Evolutionary conservation across 2,329 filamentous ascomycete species (phyloP).

Genomic region (Exophiala alcalophila): DNA sequence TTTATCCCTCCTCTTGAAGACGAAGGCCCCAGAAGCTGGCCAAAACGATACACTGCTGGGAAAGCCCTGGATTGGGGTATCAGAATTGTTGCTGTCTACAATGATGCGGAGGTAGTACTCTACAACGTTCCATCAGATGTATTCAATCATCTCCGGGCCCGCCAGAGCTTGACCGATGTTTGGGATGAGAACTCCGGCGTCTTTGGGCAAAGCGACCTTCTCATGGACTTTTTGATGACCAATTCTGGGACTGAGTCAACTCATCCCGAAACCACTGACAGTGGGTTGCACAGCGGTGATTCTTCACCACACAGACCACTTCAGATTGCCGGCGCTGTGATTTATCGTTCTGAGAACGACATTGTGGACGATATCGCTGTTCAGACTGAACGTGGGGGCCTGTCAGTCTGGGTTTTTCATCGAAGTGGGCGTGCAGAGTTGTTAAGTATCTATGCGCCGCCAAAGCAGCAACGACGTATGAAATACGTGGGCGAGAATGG

Average conservation of each 20-base stretch:
- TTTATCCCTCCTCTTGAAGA: slow-evolving; percentile 45
- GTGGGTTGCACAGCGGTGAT: not conserved
- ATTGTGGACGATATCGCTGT: slow-evolving; percentile 27
- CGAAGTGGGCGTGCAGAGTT: slow-evolving; percentile 19
- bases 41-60: slow-evolving; percentile 57
- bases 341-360: slow-evolving; percentile 15
- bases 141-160: slow-evolving; percentile 37
- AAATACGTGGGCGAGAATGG: slow-evolving; percentile 22
- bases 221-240: slow-evolving; percentile 26
- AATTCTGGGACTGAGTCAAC: slow-evolving; percentile 1
- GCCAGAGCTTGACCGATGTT: slow-evolving; percentile 16
- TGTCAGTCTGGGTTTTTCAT: slow-evolving; percentile 29
- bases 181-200: slow-evolving; percentile 27
- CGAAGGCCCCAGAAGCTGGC: slow-evolving; percentile 32
- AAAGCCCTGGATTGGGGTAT: slow-evolving; percentile 58
- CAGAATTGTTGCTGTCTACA: slow-evolving; percentile 58
- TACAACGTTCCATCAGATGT: slow-evolving; percentile 61
- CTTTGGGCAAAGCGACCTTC: slow-evolving; percentile 28
- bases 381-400: slow-evolving; percentile 22
- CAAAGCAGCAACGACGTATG: slow-evolving; percentile 3
- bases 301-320: slow-evolving; percentile 2
- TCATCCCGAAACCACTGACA: not conserved
- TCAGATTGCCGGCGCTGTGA: slow-evolving; percentile 18
- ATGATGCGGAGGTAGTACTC: slow-evolving; percentile 50
- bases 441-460: slow-evolving; percentile 20